Evolutionary conservation across 345 rosid genomes (phyloP), one percentile per base, ranked within the genome.

Genomic region (Hibiscus trionum): DNA sequence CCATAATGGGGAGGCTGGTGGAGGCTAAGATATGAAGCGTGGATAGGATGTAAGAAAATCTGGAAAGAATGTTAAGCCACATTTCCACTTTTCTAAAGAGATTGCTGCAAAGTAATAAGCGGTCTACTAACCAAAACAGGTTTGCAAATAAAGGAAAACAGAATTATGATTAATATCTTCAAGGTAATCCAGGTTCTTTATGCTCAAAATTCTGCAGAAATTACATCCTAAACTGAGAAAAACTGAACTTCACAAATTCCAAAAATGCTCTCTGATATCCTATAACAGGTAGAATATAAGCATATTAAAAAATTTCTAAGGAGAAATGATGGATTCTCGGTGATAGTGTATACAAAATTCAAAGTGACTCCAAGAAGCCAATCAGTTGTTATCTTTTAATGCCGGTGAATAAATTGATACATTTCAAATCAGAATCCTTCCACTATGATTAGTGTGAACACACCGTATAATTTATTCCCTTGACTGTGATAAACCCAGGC

Each of bases 391-490:
- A 15, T 58, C 33, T 1, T 70, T 70, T 70, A 37, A 24, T 71
- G 39, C 37, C 65, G 10, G 21, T 71, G 55, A 39, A 19, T 14
- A 26, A 44, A 71, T 26, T 14, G 63, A 71, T 42, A 26, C 33
- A 58, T 37, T 70, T 44, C 24, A 71, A 60, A 71, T 14, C 74
- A 72, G 26, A 60, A 69, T 6, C 47, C 11, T 33, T 42, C n/a
- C 11, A 16, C 19, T 59, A 49, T 16, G 37, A 57, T 58, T 71
- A 24, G 3, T 39, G 39, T 3, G 31, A n/a, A 73, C 46, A 57
- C 79, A 91, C 97, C 79, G 89, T 88, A 80, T 88, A 85, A 80
- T 94, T 89, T 72, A 94, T 88, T 81, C 92, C 97, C 72, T 80
- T 79, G 74, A 92, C 76, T 26, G 72, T 78, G 78, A 92, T 80